Evolutionary conservation across 495 filamentous ascomycete genomes (phyloP), one percentile per base, ranked within the genome.

Genomic region (Penicillium desertorum): DNA sequence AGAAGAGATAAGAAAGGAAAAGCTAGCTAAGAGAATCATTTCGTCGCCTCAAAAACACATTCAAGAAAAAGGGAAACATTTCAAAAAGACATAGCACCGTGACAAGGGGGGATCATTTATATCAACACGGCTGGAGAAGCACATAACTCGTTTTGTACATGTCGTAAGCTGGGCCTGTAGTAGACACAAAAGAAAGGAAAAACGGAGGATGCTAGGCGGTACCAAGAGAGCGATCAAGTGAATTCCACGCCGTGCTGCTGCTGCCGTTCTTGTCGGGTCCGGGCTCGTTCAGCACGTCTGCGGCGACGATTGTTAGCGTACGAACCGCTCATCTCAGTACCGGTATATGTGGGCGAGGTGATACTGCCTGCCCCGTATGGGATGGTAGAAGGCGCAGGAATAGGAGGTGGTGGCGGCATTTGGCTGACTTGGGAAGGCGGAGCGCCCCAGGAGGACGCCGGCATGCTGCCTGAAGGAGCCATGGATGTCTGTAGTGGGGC

Each of bases 241-340:
- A 78, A 80, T 50, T 80, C 76, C n/a, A 78, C 77, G 42, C 71
- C 71, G 23, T 68, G 69, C 58, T 66, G 63, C 32, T 70, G 74
- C 48, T 79, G 78, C 64, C 72, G 70, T 25, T 79, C 76, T 56
- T 77, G 73, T 43, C 72, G 76, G 9, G 76, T 71, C 25, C 79
- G 69, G 41, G 79, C 78, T 64, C 80, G 66, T 58, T 83, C 78
- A 14, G 79, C 80, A 36, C 80, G 72, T 68, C 80, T 72, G 46
- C 80, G 75, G 56, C 74, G 65, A 39, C 78, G 73, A 61, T 83
- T 83, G 58, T 71, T 83, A 19, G 71, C 81, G 63, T 78, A 83
- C 55, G 79, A 78, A 22, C 74, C 81, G 58, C 78, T 83, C 27
- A 73, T 75, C 54, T 83, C 79, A 0, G 79, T 81, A 4, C 75